Evolutionary conservation across 2,329 filamentous ascomycete species (phyloP), one percentile per base, ranked within the genome.

Genomic region (Fusarium mangiferae): DNA sequence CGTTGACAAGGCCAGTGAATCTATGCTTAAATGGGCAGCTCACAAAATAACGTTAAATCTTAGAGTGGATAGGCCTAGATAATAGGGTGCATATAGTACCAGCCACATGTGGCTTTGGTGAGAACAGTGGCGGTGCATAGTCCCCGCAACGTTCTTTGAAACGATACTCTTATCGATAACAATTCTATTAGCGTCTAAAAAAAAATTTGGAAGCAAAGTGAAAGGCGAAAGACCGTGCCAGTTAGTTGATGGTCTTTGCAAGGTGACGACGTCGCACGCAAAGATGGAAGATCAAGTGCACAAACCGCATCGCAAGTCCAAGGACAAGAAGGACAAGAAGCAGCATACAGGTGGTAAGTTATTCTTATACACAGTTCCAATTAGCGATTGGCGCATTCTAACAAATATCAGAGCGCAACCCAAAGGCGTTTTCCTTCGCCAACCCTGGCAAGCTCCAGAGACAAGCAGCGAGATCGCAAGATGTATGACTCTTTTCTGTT

Each of bases 391-490:
- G 66, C 54, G 62, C 66, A 73, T 68, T 59, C 79, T 81, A 66
- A 81, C 72, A 13, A 55, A 54, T 28, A 18, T 11, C 70, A 91
- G 94, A 93, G 62, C 87, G 86, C 73, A 98, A 98, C 81, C 94
- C 94, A 6, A 98, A 98, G 84, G 95, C 95, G 20, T 98, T 98
- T 82, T 92, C 94, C 62, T 94, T 93, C 81, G 88, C 94, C 46
- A 92, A 93, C 70, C 94, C 95, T 2, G 95, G 95, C 72, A 93
- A 92, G 80, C 88, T 96, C 77, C 90, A 92, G 68, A 93, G 91
- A 82, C 90, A 93, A 75, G 93, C 92, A 10, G 91, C 91, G 60
- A 87, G 93, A 80, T 92, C 91, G 67, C 88, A 91, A 79, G 92
- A 94, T 88, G 91, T 92, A 85, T 35, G 85, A 57, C 10, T n/a